These are phyloP conservation scores for Kappamyces sp. DNA, from an alignment of 192 early-diverging fungal species.

Conservation along the genomic window DNA sequence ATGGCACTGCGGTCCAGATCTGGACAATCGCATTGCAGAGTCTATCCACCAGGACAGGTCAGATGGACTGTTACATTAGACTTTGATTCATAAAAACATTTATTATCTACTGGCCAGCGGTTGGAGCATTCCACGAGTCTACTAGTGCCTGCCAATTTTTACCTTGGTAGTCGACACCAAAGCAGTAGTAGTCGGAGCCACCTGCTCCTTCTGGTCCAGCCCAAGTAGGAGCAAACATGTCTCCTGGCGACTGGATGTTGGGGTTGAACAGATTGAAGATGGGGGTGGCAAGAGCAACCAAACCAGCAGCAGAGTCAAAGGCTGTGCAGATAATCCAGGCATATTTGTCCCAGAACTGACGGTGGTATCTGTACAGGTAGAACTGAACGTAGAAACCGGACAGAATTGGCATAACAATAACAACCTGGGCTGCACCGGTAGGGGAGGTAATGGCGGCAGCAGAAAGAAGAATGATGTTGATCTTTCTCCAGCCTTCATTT, in stretches of 20 bases:
- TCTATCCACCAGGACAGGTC: no score
- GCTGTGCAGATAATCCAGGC: constrained; percentile 9
- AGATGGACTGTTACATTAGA: no score
- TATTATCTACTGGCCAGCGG: background rate
- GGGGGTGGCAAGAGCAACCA: constrained; percentile 17
- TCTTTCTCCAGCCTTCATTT: constrained; percentile 19
- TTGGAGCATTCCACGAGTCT: background rate
- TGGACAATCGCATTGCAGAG: no score
- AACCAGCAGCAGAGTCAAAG: constrained; percentile 3
- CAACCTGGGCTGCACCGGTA: constrained; percentile 17
- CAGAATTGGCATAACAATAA: constrained; percentile 20
- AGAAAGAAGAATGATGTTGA: constrained; percentile 34
- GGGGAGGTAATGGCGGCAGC: background rate
- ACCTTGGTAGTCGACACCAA: no score
- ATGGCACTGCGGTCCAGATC: no score
- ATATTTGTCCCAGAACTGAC: constrained; percentile 16
- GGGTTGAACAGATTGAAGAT: constrained; percentile 8
- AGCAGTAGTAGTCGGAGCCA: no score
- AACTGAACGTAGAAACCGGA: constrained; percentile 24
- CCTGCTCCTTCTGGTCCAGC: no score
- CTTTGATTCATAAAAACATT: no score
- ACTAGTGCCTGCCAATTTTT: no score
- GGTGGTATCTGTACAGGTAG: constrained; percentile 13
- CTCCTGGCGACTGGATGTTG: no score
- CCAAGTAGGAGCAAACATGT: no score